Conservation (phyloP, 176 grass and related monocot species). For the Triticum monococcum region DNA sequence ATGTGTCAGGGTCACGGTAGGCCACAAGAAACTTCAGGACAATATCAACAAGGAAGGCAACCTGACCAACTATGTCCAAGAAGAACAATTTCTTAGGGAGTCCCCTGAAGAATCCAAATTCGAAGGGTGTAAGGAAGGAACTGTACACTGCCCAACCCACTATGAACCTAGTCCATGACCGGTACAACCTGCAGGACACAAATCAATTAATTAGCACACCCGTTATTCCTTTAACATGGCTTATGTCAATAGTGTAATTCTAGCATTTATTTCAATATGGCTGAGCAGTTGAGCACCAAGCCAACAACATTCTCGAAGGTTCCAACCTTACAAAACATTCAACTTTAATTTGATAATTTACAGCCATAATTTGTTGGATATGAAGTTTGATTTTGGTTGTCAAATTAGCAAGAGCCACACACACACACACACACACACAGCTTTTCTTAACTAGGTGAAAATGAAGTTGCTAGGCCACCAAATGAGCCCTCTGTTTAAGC, state of each 20-base stretch:
- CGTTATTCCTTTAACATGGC: background rate
- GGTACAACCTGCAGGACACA: slow-evolving; percentile 57
- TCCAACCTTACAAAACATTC: background rate
- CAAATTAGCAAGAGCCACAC: background rate
- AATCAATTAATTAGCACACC: background rate
- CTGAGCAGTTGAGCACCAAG: background rate
- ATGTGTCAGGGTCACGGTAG: slow-evolving; percentile 77
- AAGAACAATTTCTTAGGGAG: slow-evolving; percentile 76
- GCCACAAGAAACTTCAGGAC: slow-evolving; percentile 66
- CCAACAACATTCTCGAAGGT: background rate
- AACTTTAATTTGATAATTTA: background rate
- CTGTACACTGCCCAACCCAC: slow-evolving; percentile 84
- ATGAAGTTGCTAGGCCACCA: slow-evolving; percentile 22
- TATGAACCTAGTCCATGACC: slow-evolving; percentile 78
- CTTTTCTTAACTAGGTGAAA: slow-evolving; percentile 18
- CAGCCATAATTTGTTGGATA: background rate
- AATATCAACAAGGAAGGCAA: slow-evolving; percentile 79
- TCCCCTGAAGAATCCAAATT: slow-evolving; percentile 91
- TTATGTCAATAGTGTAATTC: background rate
- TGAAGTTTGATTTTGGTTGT: background rate
- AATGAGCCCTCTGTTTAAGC: slow-evolving; percentile 9
- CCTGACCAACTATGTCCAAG: slow-evolving; percentile 79
- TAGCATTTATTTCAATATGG: background rate
- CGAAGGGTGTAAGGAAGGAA: slow-evolving; percentile 85
- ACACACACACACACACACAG: background rate